phyloP scores from a whole-genome alignment of 345 rosid genomes.

The Hypericum perforatum region DNA sequence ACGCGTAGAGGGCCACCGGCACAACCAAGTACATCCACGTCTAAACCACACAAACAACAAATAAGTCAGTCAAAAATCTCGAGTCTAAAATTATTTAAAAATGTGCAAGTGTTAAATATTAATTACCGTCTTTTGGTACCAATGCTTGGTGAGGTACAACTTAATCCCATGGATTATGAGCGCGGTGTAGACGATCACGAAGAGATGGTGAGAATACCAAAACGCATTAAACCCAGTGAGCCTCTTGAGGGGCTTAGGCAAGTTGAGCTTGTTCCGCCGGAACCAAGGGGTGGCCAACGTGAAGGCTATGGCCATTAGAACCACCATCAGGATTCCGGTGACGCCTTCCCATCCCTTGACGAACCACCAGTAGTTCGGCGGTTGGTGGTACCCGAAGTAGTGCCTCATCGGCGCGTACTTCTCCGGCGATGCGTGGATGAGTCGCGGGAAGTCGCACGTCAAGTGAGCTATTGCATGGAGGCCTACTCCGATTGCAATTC shows the following conservation, averaged over 20 bases:
- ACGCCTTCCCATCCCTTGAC: no score
- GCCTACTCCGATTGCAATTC: conserved; percentile 53
- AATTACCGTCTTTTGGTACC: conserved; percentile 75
- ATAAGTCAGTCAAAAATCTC: no score
- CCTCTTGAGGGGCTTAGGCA: conserved; percentile 56
- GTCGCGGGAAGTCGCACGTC: conserved; percentile 72
- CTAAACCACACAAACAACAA: conserved; percentile 23
- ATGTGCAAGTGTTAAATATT: conserved; percentile 1
- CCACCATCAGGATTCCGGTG: no score
- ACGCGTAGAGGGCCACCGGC: conserved; percentile 50
- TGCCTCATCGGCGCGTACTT: conserved; percentile 53
- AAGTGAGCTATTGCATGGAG: conserved; percentile 54
- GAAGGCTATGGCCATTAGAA: no score
- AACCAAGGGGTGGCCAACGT: conserved; percentile 77
- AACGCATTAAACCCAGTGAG: conserved; percentile 87
- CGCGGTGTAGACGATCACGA: conserved; percentile 65
- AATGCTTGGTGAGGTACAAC: conserved; percentile 57
- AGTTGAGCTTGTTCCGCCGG: conserved; percentile 59
- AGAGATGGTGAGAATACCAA: conserved; percentile 84
- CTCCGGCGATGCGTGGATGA: conserved; percentile 49
- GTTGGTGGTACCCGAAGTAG: conserved; percentile 31
- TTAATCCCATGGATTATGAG: conserved; percentile 69
- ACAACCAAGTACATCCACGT: conserved; percentile 90
- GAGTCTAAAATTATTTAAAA: no score
- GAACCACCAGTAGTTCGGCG: no score